phyloP scores from a whole-genome alignment of 805 yeast species.

The Yarrowia sp. region DNA sequence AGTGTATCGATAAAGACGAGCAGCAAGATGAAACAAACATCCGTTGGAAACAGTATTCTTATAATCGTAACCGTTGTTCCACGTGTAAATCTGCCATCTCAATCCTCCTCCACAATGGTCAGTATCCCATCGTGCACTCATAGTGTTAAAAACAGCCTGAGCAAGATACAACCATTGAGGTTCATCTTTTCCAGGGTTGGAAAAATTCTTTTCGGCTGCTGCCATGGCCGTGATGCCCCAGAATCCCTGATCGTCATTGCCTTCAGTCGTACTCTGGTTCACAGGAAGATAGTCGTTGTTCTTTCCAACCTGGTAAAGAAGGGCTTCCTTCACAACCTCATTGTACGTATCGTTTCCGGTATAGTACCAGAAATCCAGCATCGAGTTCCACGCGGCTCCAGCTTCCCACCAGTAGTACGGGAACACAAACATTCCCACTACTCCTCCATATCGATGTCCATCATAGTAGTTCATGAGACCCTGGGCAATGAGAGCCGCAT shows the following conservation, averaged over 20 bases:
- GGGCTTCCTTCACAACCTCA: conserved; percentile 56
- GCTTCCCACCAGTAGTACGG: conserved; percentile 95
- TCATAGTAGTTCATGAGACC: conserved; percentile 84
- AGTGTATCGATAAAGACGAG: conserved; percentile 79
- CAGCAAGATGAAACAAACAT: conserved; percentile 73
- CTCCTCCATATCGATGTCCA: conserved; percentile 63
- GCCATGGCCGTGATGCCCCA: conserved; percentile 88
- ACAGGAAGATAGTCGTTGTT: conserved; percentile 70
- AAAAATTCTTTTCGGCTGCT: conserved; percentile 80
- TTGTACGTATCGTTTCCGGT: conserved; percentile 69
- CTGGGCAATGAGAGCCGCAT: conserved; percentile 57
- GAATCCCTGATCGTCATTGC: conserved; percentile 91
- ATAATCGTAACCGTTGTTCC: conserved; percentile 85
- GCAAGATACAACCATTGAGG: conserved; percentile 77
- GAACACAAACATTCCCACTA: conserved; percentile 67
- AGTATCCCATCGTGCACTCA: conserved; percentile 76
- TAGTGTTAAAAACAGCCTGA: conserved; percentile 83
- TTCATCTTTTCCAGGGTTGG: conserved; percentile 58
- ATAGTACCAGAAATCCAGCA: conserved; percentile 79
- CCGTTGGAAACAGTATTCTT: conserved; percentile 87
- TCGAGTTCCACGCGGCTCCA: conserved; percentile 61
- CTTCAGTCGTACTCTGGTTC: conserved; percentile 81
- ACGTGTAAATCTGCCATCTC: conserved; percentile 88
- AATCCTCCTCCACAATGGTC: conserved; percentile 68
- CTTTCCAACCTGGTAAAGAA: conserved; percentile 65